Evolutionary conservation across 805 yeast species (phyloP).

Genomic region (Metschnikowia kunwiensis): DNA sequence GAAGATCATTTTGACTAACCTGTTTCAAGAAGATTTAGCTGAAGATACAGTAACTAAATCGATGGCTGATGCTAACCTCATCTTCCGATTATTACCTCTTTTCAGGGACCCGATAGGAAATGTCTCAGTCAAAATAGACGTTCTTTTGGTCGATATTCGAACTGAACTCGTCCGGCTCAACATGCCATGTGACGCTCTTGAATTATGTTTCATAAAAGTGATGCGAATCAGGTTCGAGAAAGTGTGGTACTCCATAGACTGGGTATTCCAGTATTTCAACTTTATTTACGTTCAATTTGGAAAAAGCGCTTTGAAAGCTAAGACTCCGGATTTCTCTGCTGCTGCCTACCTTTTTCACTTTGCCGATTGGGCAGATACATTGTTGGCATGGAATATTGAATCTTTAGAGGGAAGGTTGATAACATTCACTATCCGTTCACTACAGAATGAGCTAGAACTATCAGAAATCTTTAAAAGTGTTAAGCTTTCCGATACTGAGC

Average conservation of each 20-base stretch:
- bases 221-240: slow-evolving; percentile 10
- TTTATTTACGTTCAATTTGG: slow-evolving; percentile 3
- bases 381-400: slow-evolving; percentile 5
- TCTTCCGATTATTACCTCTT: slow-evolving; percentile 4
- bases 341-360: slow-evolving; percentile 6
- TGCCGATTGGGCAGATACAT: slow-evolving; percentile 9
- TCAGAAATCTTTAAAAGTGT: slow-evolving; percentile 4
- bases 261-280: slow-evolving; percentile 10
- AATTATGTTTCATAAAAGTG: slow-evolving; percentile 3
- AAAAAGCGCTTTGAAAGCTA: background rate
- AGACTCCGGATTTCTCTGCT: slow-evolving; percentile 2
- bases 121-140: slow-evolving; percentile 1
- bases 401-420: slow-evolving; percentile 6
- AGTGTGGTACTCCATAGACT: slow-evolving; percentile 10
- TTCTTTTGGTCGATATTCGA: slow-evolving; percentile 2
- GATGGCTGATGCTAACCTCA: slow-evolving; percentile 1
- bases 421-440: slow-evolving; percentile 4
- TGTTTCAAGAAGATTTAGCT: background rate
- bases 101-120: slow-evolving; percentile 10
- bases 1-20: background rate
- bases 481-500: background rate
- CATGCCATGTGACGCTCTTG: slow-evolving; percentile 1
- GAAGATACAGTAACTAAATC: background rate
- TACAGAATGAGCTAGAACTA: slow-evolving; percentile 6
- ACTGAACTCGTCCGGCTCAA: slow-evolving; percentile 3